Base-by-base conservation (phyloP, 148 eudicot genomes). In the Camellia japonica region DNA sequence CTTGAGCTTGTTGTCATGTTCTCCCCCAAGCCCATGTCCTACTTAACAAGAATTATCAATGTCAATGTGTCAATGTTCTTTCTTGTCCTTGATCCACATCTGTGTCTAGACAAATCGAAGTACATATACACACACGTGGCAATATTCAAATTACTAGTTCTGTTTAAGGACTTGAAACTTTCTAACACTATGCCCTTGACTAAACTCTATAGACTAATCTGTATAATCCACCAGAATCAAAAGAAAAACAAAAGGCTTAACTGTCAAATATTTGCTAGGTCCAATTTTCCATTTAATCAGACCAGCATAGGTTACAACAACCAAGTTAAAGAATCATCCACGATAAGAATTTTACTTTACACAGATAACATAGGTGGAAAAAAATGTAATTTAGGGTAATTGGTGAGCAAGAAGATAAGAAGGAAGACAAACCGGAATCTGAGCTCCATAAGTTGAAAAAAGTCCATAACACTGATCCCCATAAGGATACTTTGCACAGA, bases 401-500 rank as follows among this genome's bases (percentile, higher is more conserved):
- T 2, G 14, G 20, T 55, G 75, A 43, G 74, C 69, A 71, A 77
- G n/a, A 30, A 44, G 73, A 51, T 51, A 12, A 69, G 38, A 44
- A 72, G 76, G 74, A 76, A 73, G 56, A 85, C 91, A 66, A 78
- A 93, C 97, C 90, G 83, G 68, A 64, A 85, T 83, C 68, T 83
- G 92, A 82, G 91, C 76, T 59, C 87, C 91, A 86, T 85, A 87
- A 86, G 91, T 38, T 81, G 98, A 80, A 78, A 83, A 82, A 43
- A 86, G 68, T 49, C 91, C 93, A 85, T 83, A 87, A 73, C 85
- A 81, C 51, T 87, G 92, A 78, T 89, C 93, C 3, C 83, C 85
- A 49, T 79, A 82, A 65, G 90, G 90, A 86, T 90, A 88, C 68
- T 86, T 91, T 51, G 84, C 87, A 82, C 81, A 87, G 72, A 83